A percentile compares a stretch with the other conserved stretches of the same genome.
phyloP scores from a whole-genome alignment of 2,329 filamentous ascomycete genomes.

The Neofusicoccum sp. region DNA sequence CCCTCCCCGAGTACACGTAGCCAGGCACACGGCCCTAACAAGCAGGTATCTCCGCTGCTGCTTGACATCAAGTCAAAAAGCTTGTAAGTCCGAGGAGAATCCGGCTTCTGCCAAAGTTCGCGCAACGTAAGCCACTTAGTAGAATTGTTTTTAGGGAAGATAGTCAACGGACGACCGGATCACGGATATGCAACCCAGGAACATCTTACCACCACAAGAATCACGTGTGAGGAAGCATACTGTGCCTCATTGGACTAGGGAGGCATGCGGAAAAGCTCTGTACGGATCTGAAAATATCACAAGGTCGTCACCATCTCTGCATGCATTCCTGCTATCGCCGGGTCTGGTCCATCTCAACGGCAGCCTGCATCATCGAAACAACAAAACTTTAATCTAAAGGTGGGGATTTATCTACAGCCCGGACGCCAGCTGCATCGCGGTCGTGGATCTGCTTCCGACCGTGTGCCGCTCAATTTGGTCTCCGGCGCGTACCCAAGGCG shows the following conservation, averaged over 20 bases:
- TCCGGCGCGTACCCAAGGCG: not conserved
- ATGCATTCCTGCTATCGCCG: not conserved
- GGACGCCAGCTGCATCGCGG: not conserved
- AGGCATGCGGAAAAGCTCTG: not conserved
- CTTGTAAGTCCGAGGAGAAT: not conserved
- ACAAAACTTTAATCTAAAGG: not conserved
- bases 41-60: conserved; percentile 6
- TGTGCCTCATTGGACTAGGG: too few relatives aligned
- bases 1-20: not conserved
- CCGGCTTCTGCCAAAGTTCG: not conserved
- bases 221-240: too few relatives aligned
- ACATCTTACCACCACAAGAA: too few relatives aligned
- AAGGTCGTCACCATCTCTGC: not conserved
- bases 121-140: not conserved
- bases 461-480: not conserved
- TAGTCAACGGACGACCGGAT: not conserved
- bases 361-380: not conserved
- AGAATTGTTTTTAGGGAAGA: not conserved
- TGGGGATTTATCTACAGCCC: not conserved
- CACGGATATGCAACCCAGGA: not conserved
- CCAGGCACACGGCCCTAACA: not conserved
- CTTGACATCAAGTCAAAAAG: not conserved
- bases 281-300: not conserved
- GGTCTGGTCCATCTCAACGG: not conserved
- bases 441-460: not conserved